Conservation (phyloP, 2,329 filamentous ascomycete genomes). For the Capronia coronata region DNA sequence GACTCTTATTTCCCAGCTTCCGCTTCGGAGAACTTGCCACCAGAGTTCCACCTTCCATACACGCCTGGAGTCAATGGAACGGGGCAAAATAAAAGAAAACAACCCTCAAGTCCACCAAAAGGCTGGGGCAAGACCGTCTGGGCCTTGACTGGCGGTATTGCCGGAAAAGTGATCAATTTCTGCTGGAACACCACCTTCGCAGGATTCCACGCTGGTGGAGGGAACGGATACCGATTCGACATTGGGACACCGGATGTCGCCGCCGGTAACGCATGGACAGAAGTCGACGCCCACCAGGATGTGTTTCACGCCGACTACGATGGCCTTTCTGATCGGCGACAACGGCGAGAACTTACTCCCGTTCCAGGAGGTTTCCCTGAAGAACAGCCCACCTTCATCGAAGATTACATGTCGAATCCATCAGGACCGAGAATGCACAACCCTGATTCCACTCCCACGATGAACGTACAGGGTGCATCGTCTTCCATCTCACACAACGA, state of each 20-base stretch:
- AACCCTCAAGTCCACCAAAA: slow-evolving; percentile 11
- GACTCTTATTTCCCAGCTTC: slow-evolving; percentile 4
- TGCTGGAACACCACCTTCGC: slow-evolving; percentile 67
- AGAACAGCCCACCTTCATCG: slow-evolving; percentile 40
- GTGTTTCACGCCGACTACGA: slow-evolving; percentile 23
- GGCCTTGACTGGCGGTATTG: slow-evolving; percentile 37
- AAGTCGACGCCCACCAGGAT: slow-evolving; percentile 31
- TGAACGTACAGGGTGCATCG: neutral
- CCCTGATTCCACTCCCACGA: neutral
- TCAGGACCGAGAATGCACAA: neutral
- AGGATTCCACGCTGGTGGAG: slow-evolving; percentile 82
- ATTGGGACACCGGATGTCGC: slow-evolving; percentile 27
- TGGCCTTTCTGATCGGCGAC: neutral
- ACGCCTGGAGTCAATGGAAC: neutral
- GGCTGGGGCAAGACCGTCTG: slow-evolving; percentile 41
- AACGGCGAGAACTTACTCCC: slow-evolving; percentile 36
- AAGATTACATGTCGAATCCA: slow-evolving; percentile 39
- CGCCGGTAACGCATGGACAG: slow-evolving; percentile 31
- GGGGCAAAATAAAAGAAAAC: neutral
- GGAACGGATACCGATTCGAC: slow-evolving; percentile 60
- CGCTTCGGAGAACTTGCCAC: too few species aligned
- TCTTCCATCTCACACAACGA: slow-evolving; percentile 49
- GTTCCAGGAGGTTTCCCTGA: slow-evolving; percentile 51
- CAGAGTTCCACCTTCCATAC: slow-evolving; percentile 12
- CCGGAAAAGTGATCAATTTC: slow-evolving; percentile 75